Evolutionary conservation across 1,284 basidiomycete species (phyloP).

Genomic region (Coriolopsis trogii): DNA sequence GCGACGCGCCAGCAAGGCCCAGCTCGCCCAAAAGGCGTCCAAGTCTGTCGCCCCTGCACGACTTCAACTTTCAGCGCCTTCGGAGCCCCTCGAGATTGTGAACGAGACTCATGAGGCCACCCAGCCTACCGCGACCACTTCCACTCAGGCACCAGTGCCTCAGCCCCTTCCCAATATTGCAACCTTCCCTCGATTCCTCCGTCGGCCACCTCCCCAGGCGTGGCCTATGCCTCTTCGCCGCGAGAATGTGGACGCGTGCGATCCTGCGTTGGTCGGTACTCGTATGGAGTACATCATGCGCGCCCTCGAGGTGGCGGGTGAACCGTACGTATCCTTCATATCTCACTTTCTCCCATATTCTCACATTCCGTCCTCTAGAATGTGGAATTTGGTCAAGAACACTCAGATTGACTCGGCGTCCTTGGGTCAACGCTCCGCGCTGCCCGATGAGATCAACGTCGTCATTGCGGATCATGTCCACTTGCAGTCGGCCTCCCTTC

Average conservation of each 20-base stretch:
- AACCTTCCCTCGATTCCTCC: slow-evolving; percentile 40
- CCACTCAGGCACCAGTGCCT: not conserved
- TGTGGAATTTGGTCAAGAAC: slow-evolving; percentile 20
- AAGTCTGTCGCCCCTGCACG: not conserved
- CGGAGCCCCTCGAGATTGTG: slow-evolving; percentile 1
- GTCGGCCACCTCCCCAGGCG: slow-evolving; percentile 30
- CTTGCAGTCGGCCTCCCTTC: slow-evolving; percentile 11
- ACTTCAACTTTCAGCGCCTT: slow-evolving; percentile 2
- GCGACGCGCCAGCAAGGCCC: slow-evolving; percentile 17
- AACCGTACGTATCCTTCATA: slow-evolving; percentile 33
- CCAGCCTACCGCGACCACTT: not conserved
- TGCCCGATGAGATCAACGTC: slow-evolving; percentile 31
- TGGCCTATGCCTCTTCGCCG: slow-evolving; percentile 30
- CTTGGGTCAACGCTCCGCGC: slow-evolving; percentile 14
- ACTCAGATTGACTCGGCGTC: slow-evolving; percentile 13
- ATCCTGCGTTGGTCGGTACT: slow-evolving; percentile 35
- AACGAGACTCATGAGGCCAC: not conserved
- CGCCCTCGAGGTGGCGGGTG: slow-evolving; percentile 32
- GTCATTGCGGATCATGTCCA: slow-evolving; percentile 23
- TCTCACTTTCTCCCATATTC: not conserved
- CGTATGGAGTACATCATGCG: slow-evolving; percentile 41
- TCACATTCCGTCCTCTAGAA: slow-evolving; percentile 6
- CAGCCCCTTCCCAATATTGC: not conserved
- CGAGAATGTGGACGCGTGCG: slow-evolving; percentile 33
- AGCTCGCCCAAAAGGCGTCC: not conserved